phyloP scores from a whole-genome alignment of 1,284 basidiomycete genomes.

The Cryptococcus maquisensis region DNA sequence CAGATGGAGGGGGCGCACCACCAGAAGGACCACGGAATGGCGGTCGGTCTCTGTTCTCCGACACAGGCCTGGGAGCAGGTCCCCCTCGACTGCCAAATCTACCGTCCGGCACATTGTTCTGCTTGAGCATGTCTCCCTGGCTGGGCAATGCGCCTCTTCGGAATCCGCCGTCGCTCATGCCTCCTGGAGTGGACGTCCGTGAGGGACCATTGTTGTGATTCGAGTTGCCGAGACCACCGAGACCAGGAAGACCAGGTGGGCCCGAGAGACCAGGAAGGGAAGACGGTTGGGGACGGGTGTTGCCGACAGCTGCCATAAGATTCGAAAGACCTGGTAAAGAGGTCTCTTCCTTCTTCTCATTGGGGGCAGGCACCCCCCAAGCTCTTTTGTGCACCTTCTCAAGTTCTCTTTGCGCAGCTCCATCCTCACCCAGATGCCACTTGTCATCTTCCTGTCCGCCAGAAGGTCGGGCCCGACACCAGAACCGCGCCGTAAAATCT shows the following conservation, averaged over 20 bases:
- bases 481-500: slow-evolving; percentile 97
- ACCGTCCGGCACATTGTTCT: slow-evolving; percentile 19
- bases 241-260: background rate
- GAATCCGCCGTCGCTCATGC: no score
- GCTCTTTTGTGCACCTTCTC: background rate
- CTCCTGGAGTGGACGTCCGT: background rate
- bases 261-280: background rate
- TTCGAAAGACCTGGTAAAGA: slow-evolving; percentile 25
- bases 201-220: background rate
- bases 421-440: slow-evolving; percentile 50
- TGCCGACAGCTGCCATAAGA: slow-evolving; percentile 10
- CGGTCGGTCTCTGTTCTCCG: slow-evolving; percentile 4
- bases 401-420: slow-evolving; percentile 43
- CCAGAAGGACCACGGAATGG: background rate
- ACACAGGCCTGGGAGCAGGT: background rate
- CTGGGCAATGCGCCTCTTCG: slow-evolving; percentile 26
- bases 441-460: slow-evolving; percentile 53
- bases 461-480: slow-evolving; percentile 71
- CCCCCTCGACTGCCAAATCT: slow-evolving; percentile 14
- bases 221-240: background rate
- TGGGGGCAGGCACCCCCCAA: background rate
- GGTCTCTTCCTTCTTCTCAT: slow-evolving; percentile 5
- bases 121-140: slow-evolving; percentile 50
- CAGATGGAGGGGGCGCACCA: background rate
- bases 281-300: slow-evolving; percentile 10